Base-by-base conservation (phyloP, 805 yeast species). In the Candida lessepsii region DNA sequence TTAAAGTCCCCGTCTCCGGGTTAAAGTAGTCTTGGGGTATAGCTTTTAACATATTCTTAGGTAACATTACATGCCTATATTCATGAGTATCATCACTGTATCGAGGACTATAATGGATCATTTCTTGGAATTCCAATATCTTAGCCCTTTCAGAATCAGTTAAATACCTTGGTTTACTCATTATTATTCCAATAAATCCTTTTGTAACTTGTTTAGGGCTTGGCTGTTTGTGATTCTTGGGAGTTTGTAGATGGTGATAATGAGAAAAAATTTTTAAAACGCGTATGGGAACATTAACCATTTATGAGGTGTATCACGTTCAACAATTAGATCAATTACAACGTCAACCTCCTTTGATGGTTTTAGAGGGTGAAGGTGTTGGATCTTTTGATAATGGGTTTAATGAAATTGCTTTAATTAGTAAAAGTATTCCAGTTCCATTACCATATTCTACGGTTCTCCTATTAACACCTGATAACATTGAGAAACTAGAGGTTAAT, bases 61-160 rank as follows among this genome's bases (percentile, higher is more conserved):
- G 99, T 39, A 93, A 75, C 79, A 93, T 90, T 35, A 93, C 99
- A 60, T 93, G 99, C 60, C 99, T 74, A 63, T 91, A 93, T 68
- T 93, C 99, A 57, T 77, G 84, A 30, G 81, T 76, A 57, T 91
- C 98, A 57, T 93, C 99, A 16, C 89, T 81, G 65, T 91, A 93
- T 54, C 96, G 72, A 42, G 95, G 93, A 8, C 96, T 87, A 60
- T 93, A 93, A 63, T 93, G 96, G 53, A 93, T 93, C 62, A 84
- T 78, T 41, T 93, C 98, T 58, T 86, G 95, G 58, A 88, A 93
- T 58, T 91, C 96, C 52, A 85, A 78, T 28, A 91, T 83, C 37
- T 91, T 80, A 25, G 89, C 87, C 48, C 95, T 72, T 60, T 93
- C 99, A 20, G 81, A 71, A 27, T 86, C 91, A 1, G 93, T 74